These are phyloP conservation scores for Amanita muscaria DNA, from an alignment of 768 basidiomycete genomes.

Conservation along the genomic window DNA sequence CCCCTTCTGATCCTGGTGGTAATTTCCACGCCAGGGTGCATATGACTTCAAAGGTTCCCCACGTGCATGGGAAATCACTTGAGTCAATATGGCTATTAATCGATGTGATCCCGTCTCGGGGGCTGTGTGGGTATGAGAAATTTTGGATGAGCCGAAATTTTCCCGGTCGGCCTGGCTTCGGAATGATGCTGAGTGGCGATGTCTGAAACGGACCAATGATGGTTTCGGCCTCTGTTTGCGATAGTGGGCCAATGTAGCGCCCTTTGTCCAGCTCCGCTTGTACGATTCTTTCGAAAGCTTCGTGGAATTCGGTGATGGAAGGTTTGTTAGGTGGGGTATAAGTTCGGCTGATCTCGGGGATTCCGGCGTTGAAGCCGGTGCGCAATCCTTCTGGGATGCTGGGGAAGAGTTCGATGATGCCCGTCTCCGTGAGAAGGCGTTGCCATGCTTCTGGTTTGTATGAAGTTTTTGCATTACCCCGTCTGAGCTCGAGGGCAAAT, in stretches of 20 bases:
- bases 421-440: no score
- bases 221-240: background rate
- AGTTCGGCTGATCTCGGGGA: background rate
- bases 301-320: background rate
- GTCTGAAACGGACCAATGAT: conserved; percentile 22
- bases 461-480: no score
- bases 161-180: conserved; percentile 17
- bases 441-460: no score
- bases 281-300: background rate
- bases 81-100: conserved; percentile 19
- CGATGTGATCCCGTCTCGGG: conserved; percentile 3
- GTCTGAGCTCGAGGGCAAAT: no score
- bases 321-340: background rate
- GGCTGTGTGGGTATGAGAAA: conserved; percentile 13
- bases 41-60: conserved; percentile 15
- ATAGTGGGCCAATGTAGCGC: background rate
- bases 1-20: conserved; percentile 9
- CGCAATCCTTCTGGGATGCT: background rate
- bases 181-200: conserved; percentile 19
- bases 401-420: background rate
- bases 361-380: background rate
- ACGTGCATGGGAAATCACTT: conserved; percentile 23
- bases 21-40: background rate
- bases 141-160: conserved; percentile 21
- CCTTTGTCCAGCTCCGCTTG: background rate